phyloP scores from a whole-genome alignment of 2,329 filamentous ascomycete species.

The Epichloe brachyelytri region DNA sequence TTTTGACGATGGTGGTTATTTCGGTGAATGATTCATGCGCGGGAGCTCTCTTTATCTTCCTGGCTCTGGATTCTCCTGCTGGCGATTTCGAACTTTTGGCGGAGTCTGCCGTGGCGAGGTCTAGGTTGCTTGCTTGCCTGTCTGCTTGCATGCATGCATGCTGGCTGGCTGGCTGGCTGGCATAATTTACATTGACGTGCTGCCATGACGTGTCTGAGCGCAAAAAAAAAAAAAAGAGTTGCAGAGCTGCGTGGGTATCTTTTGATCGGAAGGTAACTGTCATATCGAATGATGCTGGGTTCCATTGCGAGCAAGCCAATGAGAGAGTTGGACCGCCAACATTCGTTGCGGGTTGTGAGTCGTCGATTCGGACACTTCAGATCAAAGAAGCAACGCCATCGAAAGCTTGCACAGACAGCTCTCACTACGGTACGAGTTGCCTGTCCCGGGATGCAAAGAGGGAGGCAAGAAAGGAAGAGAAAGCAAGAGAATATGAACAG shows the following conservation, averaged over 20 bases:
- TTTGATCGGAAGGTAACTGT: neutral
- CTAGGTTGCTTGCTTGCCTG: neutral
- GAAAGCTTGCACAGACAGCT: neutral
- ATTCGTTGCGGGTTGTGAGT: neutral
- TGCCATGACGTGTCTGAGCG: neutral
- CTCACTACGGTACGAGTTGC: no score
- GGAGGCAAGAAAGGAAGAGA: neutral
- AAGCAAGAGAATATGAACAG: neutral
- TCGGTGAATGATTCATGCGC: neutral
- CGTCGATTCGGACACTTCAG: neutral
- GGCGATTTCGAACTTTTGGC: neutral
- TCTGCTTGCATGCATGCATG: no score
- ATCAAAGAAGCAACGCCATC: neutral
- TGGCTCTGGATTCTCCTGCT: neutral
- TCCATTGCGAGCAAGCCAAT: neutral
- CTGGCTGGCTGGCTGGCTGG: no score
- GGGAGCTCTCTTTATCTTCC: neutral
- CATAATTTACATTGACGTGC: neutral
- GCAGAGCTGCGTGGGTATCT: neutral
- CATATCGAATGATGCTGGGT: neutral
- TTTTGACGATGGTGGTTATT: neutral
- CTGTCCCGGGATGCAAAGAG: neutral
- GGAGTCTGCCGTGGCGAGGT: neutral
- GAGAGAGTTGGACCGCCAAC: neutral
- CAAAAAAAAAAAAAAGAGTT: neutral